Evolutionary conservation across 192 early-diverging fungal genomes (phyloP), one percentile per base, ranked within the genome.

Genomic region (Gryganskiella cystojenkinii): DNA sequence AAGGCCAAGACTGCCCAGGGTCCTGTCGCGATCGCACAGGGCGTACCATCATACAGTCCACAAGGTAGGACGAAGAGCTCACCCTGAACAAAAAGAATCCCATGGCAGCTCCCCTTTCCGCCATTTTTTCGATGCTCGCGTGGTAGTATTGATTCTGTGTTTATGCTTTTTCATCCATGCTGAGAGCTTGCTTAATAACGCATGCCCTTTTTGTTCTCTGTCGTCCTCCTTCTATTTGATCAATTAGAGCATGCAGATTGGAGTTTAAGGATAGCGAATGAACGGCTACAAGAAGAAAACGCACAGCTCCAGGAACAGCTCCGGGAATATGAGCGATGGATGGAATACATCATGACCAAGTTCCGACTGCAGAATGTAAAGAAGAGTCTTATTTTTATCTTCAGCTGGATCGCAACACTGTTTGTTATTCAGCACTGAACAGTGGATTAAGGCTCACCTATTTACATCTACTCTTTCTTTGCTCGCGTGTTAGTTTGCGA

Each of bases 321-420:
- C 20, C 64, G 61, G 11, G 73, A 76, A 28, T 76, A 76, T 35
- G 73, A 76, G 7, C 57, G 65, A 28, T 76, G 73, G 65, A 67
- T 76, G 65, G 73, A 76, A 22, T 76, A 56, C 25, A 76, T 76
- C 40, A 76, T 76, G 73, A 53, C 73, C 35, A 76, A 76, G 40
- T 76, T 76, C 19, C 64, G 73, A 20, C 60, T 76, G 8, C 73
- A 76, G 30, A 76, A 76, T 30, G 73, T 76, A 68, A 62, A 62
- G 33, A 14, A 30, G 13, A 4, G 28, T 28, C 34, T 27, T 35
- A 28, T 13, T 44, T 35, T 40, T 54, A 4, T 17, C 4, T n/a
- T n/a, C n/a, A 6, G 4, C n/a, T 14, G 28, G 28, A 5, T 31
- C 33, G 52, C 15, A 31, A n/a, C 15, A 30, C 17, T 19, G 33